A percentile compares a stretch with the other conserved stretches of the same genome.
phyloP scores from a whole-genome alignment of 345 rosid species.

The Psidium friedrichsthalianum region DNA sequence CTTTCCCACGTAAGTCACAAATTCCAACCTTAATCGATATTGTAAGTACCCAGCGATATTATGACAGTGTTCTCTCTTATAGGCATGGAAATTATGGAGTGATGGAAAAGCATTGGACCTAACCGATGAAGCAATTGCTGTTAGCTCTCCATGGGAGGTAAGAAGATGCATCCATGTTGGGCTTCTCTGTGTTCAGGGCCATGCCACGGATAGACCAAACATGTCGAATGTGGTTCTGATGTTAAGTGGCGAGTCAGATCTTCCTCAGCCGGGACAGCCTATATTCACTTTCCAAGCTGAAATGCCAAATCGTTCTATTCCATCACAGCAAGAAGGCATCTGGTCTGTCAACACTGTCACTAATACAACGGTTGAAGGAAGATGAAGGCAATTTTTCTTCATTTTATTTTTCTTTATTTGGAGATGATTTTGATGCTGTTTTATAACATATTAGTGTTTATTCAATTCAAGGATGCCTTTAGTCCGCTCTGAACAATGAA shows the following conservation, averaged over 20 bases:
- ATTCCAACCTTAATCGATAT: not conserved
- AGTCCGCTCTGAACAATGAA: not conserved
- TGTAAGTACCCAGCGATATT: not conserved
- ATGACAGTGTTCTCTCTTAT: not conserved
- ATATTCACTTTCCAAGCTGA: not conserved
- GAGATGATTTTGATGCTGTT: not conserved
- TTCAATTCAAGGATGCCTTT: not conserved
- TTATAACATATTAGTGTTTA: not conserved
- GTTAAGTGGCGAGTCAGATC: not conserved
- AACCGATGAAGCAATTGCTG: not conserved
- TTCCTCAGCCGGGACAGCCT: not conserved
- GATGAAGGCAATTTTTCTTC: accelerated
- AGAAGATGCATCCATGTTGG: not conserved
- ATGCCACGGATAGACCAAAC: constrained; percentile 12
- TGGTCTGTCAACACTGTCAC: not conserved
- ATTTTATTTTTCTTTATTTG: not conserved
- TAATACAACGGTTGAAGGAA: not conserved
- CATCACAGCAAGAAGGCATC: not conserved
- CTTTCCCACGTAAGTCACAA: constrained; percentile 4
- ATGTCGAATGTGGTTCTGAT: constrained; percentile 6
- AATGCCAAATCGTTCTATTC: not conserved
- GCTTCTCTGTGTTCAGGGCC: constrained; percentile 22
- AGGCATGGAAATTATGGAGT: not conserved
- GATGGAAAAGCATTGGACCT: not conserved
- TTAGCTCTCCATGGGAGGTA: not conserved